phyloP scores from a whole-genome alignment of 2,329 filamentous ascomycete genomes.

The Lecanosticta acicola region DNA sequence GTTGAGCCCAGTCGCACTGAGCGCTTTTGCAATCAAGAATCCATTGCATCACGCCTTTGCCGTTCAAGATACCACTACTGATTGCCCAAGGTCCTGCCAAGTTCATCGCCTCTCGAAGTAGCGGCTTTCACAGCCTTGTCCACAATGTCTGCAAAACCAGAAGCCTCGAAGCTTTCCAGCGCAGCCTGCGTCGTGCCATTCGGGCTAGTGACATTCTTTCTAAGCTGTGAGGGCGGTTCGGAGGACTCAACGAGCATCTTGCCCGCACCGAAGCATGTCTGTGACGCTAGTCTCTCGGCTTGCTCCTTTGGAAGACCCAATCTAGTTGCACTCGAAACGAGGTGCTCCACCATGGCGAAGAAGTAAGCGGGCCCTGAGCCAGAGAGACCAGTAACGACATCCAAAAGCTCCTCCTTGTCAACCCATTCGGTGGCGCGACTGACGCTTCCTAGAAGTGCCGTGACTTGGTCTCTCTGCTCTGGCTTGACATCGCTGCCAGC shows the following conservation, averaged over 20 bases:
- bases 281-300: constrained; percentile 23
- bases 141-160: constrained; percentile 21
- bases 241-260: constrained; percentile 25
- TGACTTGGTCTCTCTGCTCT: constrained; percentile 19
- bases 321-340: constrained; percentile 22
- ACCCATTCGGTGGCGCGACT: constrained; percentile 27
- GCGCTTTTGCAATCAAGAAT: not conserved
- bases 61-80: constrained; percentile 7
- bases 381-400: constrained; percentile 26
- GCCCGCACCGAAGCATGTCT: constrained; percentile 27
- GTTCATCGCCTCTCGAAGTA: constrained; percentile 21
- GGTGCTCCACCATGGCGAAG: constrained; percentile 28
- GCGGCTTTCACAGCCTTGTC: constrained; percentile 27
- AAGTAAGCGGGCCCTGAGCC: constrained; percentile 25
- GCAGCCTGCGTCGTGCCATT: constrained; percentile 28
- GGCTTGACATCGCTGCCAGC: constrained; percentile 21
- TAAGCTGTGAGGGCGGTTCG: constrained; percentile 22
- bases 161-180: constrained; percentile 25
- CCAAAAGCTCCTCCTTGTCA: constrained; percentile 22
- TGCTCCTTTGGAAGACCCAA: constrained; percentile 24
- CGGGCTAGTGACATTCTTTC: constrained; percentile 28
- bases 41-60: not conserved
- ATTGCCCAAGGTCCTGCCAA: constrained; percentile 24
- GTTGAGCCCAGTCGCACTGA: not conserved
- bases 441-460: constrained; percentile 21